These are phyloP conservation scores for Pichia occidentalis DNA, from an alignment of 805 yeast genomes.

Conservation along the genomic window DNA sequence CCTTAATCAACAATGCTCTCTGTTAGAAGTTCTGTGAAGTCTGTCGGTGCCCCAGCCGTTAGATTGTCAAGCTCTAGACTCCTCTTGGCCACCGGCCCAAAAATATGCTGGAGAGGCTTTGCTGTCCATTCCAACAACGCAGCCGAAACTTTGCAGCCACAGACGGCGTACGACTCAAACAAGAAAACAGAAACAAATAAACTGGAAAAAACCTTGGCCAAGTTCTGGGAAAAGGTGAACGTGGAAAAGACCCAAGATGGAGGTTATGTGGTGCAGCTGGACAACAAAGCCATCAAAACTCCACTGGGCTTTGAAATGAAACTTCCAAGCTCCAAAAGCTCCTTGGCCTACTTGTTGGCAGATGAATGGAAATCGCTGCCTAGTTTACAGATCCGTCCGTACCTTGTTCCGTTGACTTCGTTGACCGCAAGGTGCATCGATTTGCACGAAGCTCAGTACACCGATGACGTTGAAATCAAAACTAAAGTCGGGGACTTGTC, in stretches of 20 bases:
- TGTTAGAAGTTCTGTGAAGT: too few relatives aligned
- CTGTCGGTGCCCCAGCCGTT: too few relatives aligned
- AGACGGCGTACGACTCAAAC: constrained; percentile 39
- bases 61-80: too few relatives aligned
- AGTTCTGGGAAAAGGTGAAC: constrained; percentile 77
- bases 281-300: constrained; percentile 71
- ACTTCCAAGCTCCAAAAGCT: constrained; percentile 51
- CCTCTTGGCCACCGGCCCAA: too few relatives aligned
- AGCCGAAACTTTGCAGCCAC: too few relatives aligned
- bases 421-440: constrained; percentile 84
- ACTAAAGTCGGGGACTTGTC: constrained; percentile 59
- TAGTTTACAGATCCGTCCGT: constrained; percentile 61
- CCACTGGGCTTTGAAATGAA: constrained; percentile 70
- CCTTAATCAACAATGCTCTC: too few relatives aligned
- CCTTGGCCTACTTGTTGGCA: constrained; percentile 66
- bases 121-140: constrained; percentile 9
- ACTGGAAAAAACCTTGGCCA: constrained; percentile 57
- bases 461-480: constrained; percentile 39
- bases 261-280: constrained; percentile 52
- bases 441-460: constrained; percentile 37
- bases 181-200: constrained; percentile 58
- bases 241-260: constrained; percentile 29
- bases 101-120: constrained; percentile 5
- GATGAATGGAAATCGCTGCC: constrained; percentile 86
- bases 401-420: constrained; percentile 81